A percentile compares a stretch with the other conserved stretches of the same genome.
These are phyloP conservation scores for Claviceps sp. DNA, from an alignment of 2,329 filamentous ascomycete species.

Conservation along the genomic window DNA sequence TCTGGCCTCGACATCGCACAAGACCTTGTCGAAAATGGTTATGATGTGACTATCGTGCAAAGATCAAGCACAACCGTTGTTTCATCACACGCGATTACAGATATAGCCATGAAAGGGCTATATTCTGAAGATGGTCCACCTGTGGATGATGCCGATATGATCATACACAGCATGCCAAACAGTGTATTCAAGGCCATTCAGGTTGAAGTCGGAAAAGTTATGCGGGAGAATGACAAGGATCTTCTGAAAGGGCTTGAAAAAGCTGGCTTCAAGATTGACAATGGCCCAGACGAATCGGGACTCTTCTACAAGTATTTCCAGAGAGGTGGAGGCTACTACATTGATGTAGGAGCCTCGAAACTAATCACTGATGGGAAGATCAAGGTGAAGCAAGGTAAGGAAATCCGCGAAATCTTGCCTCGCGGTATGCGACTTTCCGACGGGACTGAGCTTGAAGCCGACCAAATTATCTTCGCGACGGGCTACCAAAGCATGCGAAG, in stretches of 20 bases:
- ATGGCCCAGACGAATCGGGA: slow-evolving; percentile 41
- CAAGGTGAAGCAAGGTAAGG: slow-evolving; percentile 45
- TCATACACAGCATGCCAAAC: slow-evolving; percentile 42
- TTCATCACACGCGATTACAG: slow-evolving; percentile 36
- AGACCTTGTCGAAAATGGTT: slow-evolving; percentile 53
- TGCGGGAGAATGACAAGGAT: slow-evolving; percentile 24
- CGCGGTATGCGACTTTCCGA: slow-evolving; percentile 36
- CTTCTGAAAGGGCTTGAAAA: slow-evolving; percentile 31
- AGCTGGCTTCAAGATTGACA: slow-evolving; percentile 48
- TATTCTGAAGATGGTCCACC: slow-evolving; percentile 41
- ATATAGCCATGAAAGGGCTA: slow-evolving; percentile 38
- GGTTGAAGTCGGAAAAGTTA: slow-evolving; percentile 23
- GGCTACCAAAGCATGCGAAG: slow-evolving; percentile 58
- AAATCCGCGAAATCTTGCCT: slow-evolving; percentile 36
- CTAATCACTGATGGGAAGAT: slow-evolving; percentile 52
- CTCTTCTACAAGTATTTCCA: slow-evolving; percentile 51
- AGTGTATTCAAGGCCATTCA: slow-evolving; percentile 49
- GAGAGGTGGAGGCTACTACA: slow-evolving; percentile 56
- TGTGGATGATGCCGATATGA: slow-evolving; percentile 52
- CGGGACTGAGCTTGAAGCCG: slow-evolving; percentile 41
- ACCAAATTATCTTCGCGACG: slow-evolving; percentile 50
- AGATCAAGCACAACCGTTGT: slow-evolving; percentile 52
- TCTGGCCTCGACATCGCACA: slow-evolving; percentile 57
- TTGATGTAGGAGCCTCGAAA: slow-evolving; percentile 50
- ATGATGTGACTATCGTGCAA: slow-evolving; percentile 57